Base-by-base conservation (phyloP, 225 moss, liverwort and hornwort genomes). In the Neckera pumila region DNA sequence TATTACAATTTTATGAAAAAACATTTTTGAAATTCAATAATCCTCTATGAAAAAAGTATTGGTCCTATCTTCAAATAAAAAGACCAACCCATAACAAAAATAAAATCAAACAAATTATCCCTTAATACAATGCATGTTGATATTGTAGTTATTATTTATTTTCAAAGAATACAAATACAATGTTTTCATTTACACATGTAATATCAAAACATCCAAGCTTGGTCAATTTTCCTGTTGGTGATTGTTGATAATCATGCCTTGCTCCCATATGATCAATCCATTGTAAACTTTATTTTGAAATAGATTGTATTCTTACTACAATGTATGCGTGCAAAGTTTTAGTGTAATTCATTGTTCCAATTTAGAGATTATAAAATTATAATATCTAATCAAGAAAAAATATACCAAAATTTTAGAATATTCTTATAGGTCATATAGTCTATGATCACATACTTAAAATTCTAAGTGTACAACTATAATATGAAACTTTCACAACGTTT, bases 61-160 rank as follows among this genome's bases (percentile, higher is more conserved):
- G 12, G 7, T n/a, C 22, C 0, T n/a, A 3, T 6, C 21, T n/a
- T 67, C 21, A 67, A 12, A 67, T 67, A 67, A 67, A n/a, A 67
- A 21, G 3, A 21, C 21, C 21, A 12, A n/a, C 2, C 21, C 3
- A 36, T 11, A 18, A 19, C 6, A 10, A 30, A 62, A 16, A 20
- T 20, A 10, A 21, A 66, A 18, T 17, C 0, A 65, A 65, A 36
- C 0, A n/a, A 71, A 43, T 10, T 15, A 26, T 2, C 2, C 1
- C 26, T n/a, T n/a, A n/a, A n/a, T n/a, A n/a, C n/a, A n/a, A n/a
- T n/a, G n/a, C n/a, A n/a, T n/a, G n/a, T n/a, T n/a, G 27, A 42
- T 42, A 9, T 42, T 71, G 15, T 70, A 26, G 23, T 69, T 23
- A 23, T 69, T 23, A 42, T 40, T 42, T 71, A 26, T 42, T 42